Percentiles rank a stretch among this genome's conserved stretches.
These are phyloP conservation scores for Phlyctochytrium planicorne DNA, from an alignment of 192 early-diverging fungal species.

Conservation along the genomic window DNA sequence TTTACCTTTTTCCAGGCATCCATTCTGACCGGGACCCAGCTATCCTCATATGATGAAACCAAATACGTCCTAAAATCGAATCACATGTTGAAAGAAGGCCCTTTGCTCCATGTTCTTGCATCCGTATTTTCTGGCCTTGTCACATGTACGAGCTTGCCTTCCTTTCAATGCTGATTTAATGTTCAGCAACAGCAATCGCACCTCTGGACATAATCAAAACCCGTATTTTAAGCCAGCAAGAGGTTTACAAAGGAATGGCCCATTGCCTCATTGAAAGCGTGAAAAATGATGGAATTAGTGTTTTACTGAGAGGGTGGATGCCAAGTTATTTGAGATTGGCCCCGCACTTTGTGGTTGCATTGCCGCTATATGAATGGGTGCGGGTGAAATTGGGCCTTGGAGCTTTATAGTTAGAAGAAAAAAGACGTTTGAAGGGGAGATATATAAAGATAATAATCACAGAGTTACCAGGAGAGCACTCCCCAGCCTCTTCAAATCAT, in stretches of 20 bases:
- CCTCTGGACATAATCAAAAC: slow-evolving; percentile 18
- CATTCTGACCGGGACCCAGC: slow-evolving; percentile 49
- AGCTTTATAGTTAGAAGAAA: slow-evolving; percentile 17
- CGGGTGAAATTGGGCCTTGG: slow-evolving; percentile 21
- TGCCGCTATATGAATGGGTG: slow-evolving; percentile 28
- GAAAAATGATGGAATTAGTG: slow-evolving; percentile 6
- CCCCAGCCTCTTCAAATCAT: too few species aligned
- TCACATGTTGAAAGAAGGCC: slow-evolving; percentile 36
- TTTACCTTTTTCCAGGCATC: too few species aligned
- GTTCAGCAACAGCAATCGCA: slow-evolving; percentile 16
- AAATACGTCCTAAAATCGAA: slow-evolving; percentile 43
- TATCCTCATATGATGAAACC: slow-evolving; percentile 51
- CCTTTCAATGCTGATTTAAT: too few species aligned
- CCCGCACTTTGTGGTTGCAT: slow-evolving; percentile 25
- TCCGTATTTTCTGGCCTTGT: slow-evolving; percentile 39
- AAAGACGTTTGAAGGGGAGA: too few species aligned
- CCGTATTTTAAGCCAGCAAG: slow-evolving; percentile 9
- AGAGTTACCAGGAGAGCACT: too few species aligned
- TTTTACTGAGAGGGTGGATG: slow-evolving; percentile 20
- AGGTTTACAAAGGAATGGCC: slow-evolving; percentile 8
- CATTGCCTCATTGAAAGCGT: slow-evolving; percentile 15
- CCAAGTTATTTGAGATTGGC: slow-evolving; percentile 23
- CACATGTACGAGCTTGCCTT: not conserved
- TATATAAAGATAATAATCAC: too few species aligned
- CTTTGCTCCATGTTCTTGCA: slow-evolving; percentile 35